Base-by-base conservation (phyloP, 1,284 basidiomycete species). In the Microbotryum intermedium region DNA sequence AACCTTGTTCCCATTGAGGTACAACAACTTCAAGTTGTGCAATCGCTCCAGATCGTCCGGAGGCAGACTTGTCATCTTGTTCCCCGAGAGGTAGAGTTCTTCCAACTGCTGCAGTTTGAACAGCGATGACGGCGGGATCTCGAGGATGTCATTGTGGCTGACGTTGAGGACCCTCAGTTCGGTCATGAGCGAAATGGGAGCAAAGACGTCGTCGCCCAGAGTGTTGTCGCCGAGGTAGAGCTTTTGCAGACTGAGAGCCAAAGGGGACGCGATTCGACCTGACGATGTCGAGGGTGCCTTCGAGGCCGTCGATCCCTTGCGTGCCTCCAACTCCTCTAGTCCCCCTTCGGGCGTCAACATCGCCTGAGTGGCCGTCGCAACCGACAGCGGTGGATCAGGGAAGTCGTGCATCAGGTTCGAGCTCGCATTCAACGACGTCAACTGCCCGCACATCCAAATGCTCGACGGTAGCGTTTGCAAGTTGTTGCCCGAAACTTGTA, bases 81-180 rank as follows among this genome's bases (percentile, higher is more conserved):
- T 98, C 39, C 94, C 92, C 66, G 88, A 90, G 8, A 98, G 78
- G 74, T 97, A 98, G 43, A 99, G 77, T 76, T 93, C 87, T 73
- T 89, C 84, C 26, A 99, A 79, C 60, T 76, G 74, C 28, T 74
- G 71, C 64, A 89, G 80, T 61, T 84, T 85, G 63, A 82, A 79
- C 68, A 97, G 83, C 65, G 90, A 59, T 48, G 67, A 64, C 0
- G 83, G 77, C 0, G 91, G 90, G 46, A 97, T 81, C 72, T 95
- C 91, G 74, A 88, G 87, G 60, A 98, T 88, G 62, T 91, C 86
- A 76, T 99, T 99, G 79, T 97, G 97, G 59, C 89, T 91, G 39
- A 98, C 78, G 69, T 98, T 98, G 58, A 98, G 81, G 2, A 92
- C 84, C 4, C 81, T 80, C 13, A 97, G 81, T 67, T 87, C 83